Percentiles rank a stretch among this genome's conserved stretches.
Conservation (phyloP, 768 basidiomycete species). For the Zangia roseola region DNA sequence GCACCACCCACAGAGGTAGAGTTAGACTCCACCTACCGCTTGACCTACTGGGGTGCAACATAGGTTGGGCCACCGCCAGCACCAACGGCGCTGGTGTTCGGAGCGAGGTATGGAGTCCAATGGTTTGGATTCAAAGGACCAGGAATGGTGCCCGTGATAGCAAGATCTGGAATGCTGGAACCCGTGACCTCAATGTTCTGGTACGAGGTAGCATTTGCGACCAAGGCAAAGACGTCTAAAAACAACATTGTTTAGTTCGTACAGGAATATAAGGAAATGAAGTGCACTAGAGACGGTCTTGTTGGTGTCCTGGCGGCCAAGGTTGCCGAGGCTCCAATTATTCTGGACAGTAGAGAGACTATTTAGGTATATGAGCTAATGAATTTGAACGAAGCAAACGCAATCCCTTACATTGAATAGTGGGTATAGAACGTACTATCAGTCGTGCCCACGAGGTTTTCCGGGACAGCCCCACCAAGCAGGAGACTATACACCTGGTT, state of each 20-base stretch:
- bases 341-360: slow-evolving; percentile 53
- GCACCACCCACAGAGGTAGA: slow-evolving; percentile 7
- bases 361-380: neutral
- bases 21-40: too few species aligned
- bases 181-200: slow-evolving; percentile 35
- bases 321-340: slow-evolving; percentile 58
- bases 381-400: neutral
- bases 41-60: slow-evolving; percentile 39
- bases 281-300: slow-evolving; percentile 25
- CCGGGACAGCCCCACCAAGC: slow-evolving; percentile 45
- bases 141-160: slow-evolving; percentile 40
- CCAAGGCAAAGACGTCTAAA: slow-evolving; percentile 49
- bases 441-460: slow-evolving; percentile 39
- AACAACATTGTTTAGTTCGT: neutral
- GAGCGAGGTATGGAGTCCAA: slow-evolving; percentile 48
- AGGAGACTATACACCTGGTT: slow-evolving; percentile 48
- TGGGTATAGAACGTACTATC: slow-evolving; percentile 58
- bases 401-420: slow-evolving; percentile 41
- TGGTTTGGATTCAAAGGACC: slow-evolving; percentile 42
- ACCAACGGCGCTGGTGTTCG: slow-evolving; percentile 37
- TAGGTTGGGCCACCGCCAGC: slow-evolving; percentile 45
- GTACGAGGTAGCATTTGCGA: slow-evolving; percentile 47
- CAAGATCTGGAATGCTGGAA: slow-evolving; percentile 34
- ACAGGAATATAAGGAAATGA: neutral
- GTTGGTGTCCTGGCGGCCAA: slow-evolving; percentile 56